These are phyloP conservation scores for Gossypioides kirkii DNA, from an alignment of 345 rosid species.

Conservation along the genomic window DNA sequence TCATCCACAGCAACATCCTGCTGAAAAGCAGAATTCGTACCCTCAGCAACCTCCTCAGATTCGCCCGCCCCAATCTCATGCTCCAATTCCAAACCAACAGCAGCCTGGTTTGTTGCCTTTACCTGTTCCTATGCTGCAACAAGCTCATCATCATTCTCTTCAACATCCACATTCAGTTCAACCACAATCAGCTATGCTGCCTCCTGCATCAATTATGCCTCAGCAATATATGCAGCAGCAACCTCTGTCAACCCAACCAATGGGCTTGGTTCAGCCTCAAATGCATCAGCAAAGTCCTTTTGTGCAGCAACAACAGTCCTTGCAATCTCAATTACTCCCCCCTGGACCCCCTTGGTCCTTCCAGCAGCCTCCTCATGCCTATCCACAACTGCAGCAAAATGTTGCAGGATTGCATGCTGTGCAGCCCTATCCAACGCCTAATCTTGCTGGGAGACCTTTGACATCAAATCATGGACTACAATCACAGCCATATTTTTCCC, in stretches of 20 bases:
- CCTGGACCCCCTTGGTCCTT: slow-evolving; percentile 29
- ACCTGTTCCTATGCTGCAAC: slow-evolving; percentile 32
- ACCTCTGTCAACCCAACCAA: slow-evolving; percentile 40
- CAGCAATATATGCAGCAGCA: slow-evolving; percentile 43
- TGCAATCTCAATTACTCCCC: slow-evolving; percentile 38
- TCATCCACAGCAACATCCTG: slow-evolving; percentile 33
- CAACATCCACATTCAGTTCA: slow-evolving; percentile 39
- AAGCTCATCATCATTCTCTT: slow-evolving; percentile 26
- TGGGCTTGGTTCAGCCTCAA: slow-evolving; percentile 34
- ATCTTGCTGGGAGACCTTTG: slow-evolving; percentile 29
- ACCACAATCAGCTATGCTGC: slow-evolving; percentile 35
- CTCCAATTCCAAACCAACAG: slow-evolving; percentile 37
- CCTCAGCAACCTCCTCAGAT: slow-evolving; percentile 44
- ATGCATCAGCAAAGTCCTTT: slow-evolving; percentile 33
- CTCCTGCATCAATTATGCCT: slow-evolving; percentile 36
- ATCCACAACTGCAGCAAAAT: slow-evolving; percentile 41
- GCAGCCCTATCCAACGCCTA: slow-evolving; percentile 33
- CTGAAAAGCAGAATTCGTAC: slow-evolving; percentile 39
- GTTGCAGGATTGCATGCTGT: slow-evolving; percentile 19
- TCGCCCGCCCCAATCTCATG: slow-evolving; percentile 39
- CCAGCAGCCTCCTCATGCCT: slow-evolving; percentile 28
- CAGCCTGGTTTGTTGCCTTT: slow-evolving; percentile 35
- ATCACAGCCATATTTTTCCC: slow-evolving; percentile 31
- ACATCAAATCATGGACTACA: slow-evolving; percentile 30
- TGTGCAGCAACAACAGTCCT: slow-evolving; percentile 36